A percentile compares a stretch with the other conserved stretches of the same genome.
These are phyloP conservation scores for Pseudotsuga menziesii DNA, from an alignment of 75 land plant species.

Conservation along the genomic window DNA sequence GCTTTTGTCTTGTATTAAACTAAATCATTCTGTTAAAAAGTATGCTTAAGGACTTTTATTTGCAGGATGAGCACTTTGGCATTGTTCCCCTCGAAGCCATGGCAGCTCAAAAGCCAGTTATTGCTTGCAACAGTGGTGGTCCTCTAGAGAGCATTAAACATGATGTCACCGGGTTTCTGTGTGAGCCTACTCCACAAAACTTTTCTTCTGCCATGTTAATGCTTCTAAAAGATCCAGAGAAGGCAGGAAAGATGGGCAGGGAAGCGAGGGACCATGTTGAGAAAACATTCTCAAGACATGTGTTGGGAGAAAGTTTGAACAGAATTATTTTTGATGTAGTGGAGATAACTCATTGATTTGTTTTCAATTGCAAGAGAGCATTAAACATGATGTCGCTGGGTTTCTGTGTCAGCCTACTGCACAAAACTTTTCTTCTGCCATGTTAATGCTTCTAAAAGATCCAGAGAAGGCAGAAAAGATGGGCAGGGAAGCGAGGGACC, in stretches of 20 bases:
- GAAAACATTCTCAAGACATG: constrained; percentile 61
- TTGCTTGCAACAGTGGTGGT: constrained; percentile 98
- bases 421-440: constrained; percentile 61
- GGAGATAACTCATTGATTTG: background rate
- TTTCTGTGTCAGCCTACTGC: constrained; percentile 87
- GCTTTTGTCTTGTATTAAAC: background rate
- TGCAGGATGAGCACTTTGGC: constrained; percentile 99
- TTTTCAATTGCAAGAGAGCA: constrained; percentile 37
- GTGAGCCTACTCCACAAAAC: constrained; percentile 66
- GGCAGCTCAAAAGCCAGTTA: constrained; percentile 96
- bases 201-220: constrained; percentile 75
- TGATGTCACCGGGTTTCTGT: constrained; percentile 81
- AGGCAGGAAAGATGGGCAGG: constrained; percentile 66
- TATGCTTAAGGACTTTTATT: background rate
- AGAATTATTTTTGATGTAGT: constrained; percentile 3
- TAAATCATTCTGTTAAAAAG: background rate
- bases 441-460: constrained; percentile 62
- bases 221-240: constrained; percentile 49
- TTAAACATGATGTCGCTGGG: constrained; percentile 66
- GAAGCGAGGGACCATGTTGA: constrained; percentile 71
- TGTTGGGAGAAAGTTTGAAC: constrained; percentile 77
- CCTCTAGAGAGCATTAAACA: constrained; percentile 82
- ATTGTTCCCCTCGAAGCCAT: constrained; percentile 98
- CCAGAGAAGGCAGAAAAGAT: constrained; percentile 52
- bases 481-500: constrained; percentile 71